These are phyloP conservation scores for Hanseniaspora occidentalis DNA, from an alignment of 805 yeast species.

Conservation along the genomic window DNA sequence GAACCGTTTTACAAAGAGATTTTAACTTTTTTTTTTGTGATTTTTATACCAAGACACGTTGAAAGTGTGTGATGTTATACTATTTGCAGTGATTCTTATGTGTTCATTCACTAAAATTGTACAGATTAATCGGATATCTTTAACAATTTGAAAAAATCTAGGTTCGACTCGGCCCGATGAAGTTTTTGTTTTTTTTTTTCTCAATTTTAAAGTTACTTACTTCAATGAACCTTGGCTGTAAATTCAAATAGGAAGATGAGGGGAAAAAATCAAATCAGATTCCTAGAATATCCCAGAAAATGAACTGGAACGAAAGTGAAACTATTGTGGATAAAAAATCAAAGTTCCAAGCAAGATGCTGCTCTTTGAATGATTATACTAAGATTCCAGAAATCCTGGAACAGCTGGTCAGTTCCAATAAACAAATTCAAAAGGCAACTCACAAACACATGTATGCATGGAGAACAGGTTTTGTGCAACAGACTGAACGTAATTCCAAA, in stretches of 20 bases:
- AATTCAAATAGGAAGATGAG: not conserved
- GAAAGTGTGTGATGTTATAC: too few relatives aligned
- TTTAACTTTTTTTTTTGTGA: conserved; percentile 73
- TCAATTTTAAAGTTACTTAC: not conserved
- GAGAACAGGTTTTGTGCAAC: conserved; percentile 41
- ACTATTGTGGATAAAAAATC: conserved; percentile 42
- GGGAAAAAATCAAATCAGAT: not conserved
- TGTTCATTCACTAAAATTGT: too few relatives aligned
- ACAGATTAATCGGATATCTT: too few relatives aligned
- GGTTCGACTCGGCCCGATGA: too few relatives aligned
- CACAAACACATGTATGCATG: conserved; percentile 72
- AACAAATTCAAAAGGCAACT: conserved; percentile 41
- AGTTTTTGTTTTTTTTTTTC: not conserved
- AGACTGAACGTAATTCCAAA: too few relatives aligned
- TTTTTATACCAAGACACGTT: too few relatives aligned
- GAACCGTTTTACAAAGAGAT: conserved; percentile 99
- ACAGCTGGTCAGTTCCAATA: conserved; percentile 32
- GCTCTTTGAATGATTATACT: conserved; percentile 24
- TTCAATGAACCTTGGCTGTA: not conserved
- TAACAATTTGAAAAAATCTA: too few relatives aligned
- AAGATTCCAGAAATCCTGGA: conserved; percentile 34
- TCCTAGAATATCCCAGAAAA: not conserved
- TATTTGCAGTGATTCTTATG: too few relatives aligned
- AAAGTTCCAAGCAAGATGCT: conserved; percentile 38
- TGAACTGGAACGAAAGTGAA: conserved; percentile 30